A percentile compares a stretch with the other conserved stretches of the same genome.
These are phyloP conservation scores for Wickerhamiella kurtzmanii DNA, from an alignment of 805 yeast genomes.

Conservation along the genomic window DNA sequence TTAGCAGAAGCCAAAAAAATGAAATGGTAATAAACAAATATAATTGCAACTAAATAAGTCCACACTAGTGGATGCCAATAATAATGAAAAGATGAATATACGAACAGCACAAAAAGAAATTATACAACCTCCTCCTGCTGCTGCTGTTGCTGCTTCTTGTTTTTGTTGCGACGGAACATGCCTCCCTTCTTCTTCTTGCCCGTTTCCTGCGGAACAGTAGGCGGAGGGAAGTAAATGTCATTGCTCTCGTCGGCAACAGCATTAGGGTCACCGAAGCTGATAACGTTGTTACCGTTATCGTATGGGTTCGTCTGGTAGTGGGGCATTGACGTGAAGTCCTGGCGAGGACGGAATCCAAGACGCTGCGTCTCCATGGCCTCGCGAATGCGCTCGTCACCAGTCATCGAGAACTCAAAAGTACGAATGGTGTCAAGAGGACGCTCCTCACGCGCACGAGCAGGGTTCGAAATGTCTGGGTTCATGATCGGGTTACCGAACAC, in stretches of 20 bases:
- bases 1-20: no score
- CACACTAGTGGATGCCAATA: not conserved
- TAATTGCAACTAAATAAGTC: not conserved
- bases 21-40: no score
- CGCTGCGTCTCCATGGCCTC: slow-evolving; percentile 68
- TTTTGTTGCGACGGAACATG: slow-evolving; percentile 61
- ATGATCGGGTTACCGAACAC: slow-evolving; percentile 72
- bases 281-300: slow-evolving; percentile 28
- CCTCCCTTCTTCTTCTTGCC: slow-evolving; percentile 67
- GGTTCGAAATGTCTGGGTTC: slow-evolving; percentile 80
- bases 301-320: slow-evolving; percentile 28
- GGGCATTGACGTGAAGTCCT: slow-evolving; percentile 46
- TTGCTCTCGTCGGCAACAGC: slow-evolving; percentile 29
- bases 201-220: slow-evolving; percentile 25
- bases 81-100: not conserved
- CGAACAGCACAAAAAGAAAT: not conserved
- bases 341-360: slow-evolving; percentile 78
- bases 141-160: slow-evolving; percentile 12
- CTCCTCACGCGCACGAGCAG: slow-evolving; percentile 85
- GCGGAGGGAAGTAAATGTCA: slow-evolving; percentile 33
- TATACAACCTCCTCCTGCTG: not conserved
- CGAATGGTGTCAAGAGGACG: slow-evolving; percentile 95
- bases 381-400: slow-evolving; percentile 69
- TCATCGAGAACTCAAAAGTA: slow-evolving; percentile 83
- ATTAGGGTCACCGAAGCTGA: slow-evolving; percentile 30